phyloP scores from a whole-genome alignment of 306 rosid species.

The Sechiopsis laciniata region DNA sequence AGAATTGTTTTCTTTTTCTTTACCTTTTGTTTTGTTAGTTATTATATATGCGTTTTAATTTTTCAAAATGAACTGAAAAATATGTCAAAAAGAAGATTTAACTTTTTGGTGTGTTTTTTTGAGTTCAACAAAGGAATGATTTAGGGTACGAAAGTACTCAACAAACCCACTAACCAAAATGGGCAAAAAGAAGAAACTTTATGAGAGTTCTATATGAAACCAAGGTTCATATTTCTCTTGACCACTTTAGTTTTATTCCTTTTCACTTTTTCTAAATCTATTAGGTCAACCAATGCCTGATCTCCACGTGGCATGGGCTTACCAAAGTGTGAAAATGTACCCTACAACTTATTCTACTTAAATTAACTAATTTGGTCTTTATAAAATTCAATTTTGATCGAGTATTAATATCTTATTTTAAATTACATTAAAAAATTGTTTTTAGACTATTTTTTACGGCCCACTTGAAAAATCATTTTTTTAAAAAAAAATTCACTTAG shows the following conservation, averaged over 20 bases:
- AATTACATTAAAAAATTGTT: too few species aligned
- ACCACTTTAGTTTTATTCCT: not conserved
- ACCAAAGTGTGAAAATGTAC: not conserved
- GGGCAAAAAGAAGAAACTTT: constrained; percentile 16
- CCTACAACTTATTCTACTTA: not conserved
- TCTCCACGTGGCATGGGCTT: not conserved
- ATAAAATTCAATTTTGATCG: too few species aligned
- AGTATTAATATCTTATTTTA: too few species aligned
- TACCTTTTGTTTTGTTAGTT: too few species aligned
- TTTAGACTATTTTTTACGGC: too few species aligned
- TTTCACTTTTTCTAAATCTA: not conserved
- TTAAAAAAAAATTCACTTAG: too few species aligned
- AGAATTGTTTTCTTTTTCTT: too few species aligned
- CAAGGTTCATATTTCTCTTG: constrained; percentile 10
- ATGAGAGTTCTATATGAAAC: constrained; percentile 1
- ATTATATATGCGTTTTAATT: too few species aligned
- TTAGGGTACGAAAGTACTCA: constrained; percentile 20
- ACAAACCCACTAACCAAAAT: constrained; percentile 19
- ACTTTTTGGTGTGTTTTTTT: constrained; percentile 5
- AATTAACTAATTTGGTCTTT: not conserved
- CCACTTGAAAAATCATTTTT: too few species aligned
- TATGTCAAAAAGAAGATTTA: constrained; percentile 14
- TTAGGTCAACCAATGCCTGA: not conserved
- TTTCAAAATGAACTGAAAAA: not conserved
- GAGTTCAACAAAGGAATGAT: constrained; percentile 19